A percentile compares a stretch with the other conserved stretches of the same genome.
These are phyloP conservation scores for Mortierella alpina DNA, from an alignment of 192 early-diverging fungal species.

Conservation along the genomic window DNA sequence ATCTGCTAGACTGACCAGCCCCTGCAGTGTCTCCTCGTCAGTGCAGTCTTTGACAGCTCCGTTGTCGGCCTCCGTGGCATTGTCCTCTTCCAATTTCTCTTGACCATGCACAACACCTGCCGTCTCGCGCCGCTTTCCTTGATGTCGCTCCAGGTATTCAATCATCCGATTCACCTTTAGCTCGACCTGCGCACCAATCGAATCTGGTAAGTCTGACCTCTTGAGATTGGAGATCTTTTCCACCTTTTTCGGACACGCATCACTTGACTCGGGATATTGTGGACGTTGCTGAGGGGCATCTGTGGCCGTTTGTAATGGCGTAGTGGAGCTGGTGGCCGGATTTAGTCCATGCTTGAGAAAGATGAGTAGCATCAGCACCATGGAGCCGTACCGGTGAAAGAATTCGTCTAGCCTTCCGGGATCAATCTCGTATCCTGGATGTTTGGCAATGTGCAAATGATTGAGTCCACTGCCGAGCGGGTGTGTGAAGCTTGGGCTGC, in stretches of 20 bases:
- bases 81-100: background rate
- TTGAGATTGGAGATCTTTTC: conserved; percentile 15
- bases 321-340: background rate
- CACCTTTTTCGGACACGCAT: conserved; percentile 1
- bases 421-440: conserved; percentile 34
- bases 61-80: background rate
- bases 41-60: background rate
- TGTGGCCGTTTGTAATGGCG: background rate
- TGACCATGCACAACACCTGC: background rate
- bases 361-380: conserved; percentile 33
- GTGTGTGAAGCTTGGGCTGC: conserved; percentile 37
- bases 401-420: conserved; percentile 30
- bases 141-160: conserved; percentile 20
- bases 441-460: conserved; percentile 51
- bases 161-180: conserved; percentile 31
- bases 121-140: background rate
- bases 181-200: conserved; percentile 27
- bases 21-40: conserved; percentile 11
- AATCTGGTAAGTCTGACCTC: conserved; percentile 30
- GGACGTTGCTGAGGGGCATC: background rate
- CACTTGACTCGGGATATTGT: conserved; percentile 1
- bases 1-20: conserved; percentile 23
- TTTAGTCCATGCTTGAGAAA: conserved; percentile 42
- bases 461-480: conserved; percentile 49
- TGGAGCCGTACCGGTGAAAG: conserved; percentile 23